Base-by-base conservation (phyloP, 176 grass and related monocot species). In the Leersia perrieri region DNA sequence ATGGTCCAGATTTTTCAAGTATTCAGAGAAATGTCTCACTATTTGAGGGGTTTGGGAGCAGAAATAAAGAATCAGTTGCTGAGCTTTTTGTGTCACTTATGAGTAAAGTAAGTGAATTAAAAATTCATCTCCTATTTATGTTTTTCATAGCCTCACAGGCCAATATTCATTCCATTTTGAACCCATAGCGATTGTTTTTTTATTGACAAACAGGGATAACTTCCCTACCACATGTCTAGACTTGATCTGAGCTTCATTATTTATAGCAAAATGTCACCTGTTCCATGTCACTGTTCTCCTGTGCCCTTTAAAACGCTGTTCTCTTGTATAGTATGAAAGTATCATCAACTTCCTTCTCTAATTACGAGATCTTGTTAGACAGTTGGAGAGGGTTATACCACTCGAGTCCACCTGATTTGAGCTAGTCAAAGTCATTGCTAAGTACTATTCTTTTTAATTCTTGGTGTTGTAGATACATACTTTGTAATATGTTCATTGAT, bases 31-130 rank as follows among this genome's bases (percentile, higher is more conserved):
- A 80, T 47, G 47, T 88, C 60, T 35, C 30, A 3, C 73, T 70
- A 45, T 88, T 91, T 34, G 68, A 93, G 83, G 86, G 88, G 63
- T 91, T 93, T 88, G 92, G 92, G 55, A 86, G 82, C 80, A 81
- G 35, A 78, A 98, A 98, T 87, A 87, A 84, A 80, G 95, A 98
- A 82, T 89, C 90, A 68, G 31, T 95, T 89, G 92, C 90, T 66
- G 88, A 95, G 86, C 89, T 98, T 41, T 98, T 98, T 80, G 57
- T 95, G 26, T 79, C 95, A 80, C 60, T 98, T 39, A 84, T 90
- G 69, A 92, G 11, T 75, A 98, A 98, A 89, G 92, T 98, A 75
- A 91, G 92, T 71, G 70, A 63, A 29, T 63, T 57, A 33, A 83
- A 58, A 65, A 2, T 53, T 81, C 44, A 45, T 22, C 40, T 82